phyloP scores from a whole-genome alignment of 352 stramenopile species.

The Pythium periplocum region DNA sequence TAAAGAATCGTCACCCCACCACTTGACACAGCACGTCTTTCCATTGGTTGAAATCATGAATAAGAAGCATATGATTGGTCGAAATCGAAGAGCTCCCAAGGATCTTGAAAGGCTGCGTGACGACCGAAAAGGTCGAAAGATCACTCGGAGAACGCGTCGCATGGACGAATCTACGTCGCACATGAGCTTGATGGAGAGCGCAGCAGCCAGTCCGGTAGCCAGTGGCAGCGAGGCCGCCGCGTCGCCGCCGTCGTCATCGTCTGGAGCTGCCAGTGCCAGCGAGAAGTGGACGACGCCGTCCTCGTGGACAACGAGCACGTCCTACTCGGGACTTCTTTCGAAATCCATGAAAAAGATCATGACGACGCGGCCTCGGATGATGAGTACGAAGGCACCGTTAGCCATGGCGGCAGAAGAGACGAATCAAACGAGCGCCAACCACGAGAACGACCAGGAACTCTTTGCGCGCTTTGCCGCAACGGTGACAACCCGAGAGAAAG shows the following conservation, averaged over 20 bases:
- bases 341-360: constrained; percentile 64
- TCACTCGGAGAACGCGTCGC: neutral
- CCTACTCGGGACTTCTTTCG: constrained; percentile 38
- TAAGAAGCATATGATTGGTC: neutral
- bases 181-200: neutral
- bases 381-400: constrained; percentile 2
- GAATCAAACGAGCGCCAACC: constrained; percentile 6
- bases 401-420: neutral
- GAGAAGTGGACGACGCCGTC: constrained; percentile 9
- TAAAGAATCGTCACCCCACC: neutral
- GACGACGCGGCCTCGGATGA: constrained; percentile 12
- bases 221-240: neutral
- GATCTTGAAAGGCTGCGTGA: constrained; percentile 3
- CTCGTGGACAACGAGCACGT: constrained; percentile 8
- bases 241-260: neutral
- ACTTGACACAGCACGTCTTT: neutral
- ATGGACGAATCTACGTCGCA: neutral
- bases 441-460: constrained; percentile 19
- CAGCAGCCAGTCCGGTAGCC: no score
- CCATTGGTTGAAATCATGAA: neutral
- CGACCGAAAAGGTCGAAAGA: neutral
- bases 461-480: constrained; percentile 24
- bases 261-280: neutral
- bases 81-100: neutral
- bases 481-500: constrained; percentile 37